Evolutionary conservation across 192 early-diverging fungal species (phyloP), one percentile per base, ranked within the genome.

Genomic region (Chytriomyces confervae): DNA sequence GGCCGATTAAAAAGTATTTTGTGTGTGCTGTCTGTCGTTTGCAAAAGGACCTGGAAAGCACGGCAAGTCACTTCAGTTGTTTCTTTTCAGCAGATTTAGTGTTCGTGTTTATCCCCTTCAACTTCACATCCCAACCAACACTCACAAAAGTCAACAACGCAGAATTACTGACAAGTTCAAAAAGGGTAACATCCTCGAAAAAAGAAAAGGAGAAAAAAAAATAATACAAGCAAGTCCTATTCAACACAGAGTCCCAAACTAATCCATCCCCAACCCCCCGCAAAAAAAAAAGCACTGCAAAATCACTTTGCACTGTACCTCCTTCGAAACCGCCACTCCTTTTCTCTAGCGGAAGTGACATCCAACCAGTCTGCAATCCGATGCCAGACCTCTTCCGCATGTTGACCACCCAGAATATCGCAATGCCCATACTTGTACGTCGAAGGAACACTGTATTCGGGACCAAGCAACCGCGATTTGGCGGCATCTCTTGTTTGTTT

Each of bases 351-450:
- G n/a, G 50, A 53, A 53, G 83, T 85, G 44, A n/a, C 67, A 65
- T 82, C 84, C 69, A 85, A 75, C 85, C 85, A 86, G 61, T 77
- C 79, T 24, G 57, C 82, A 61, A 86, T 82, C 47, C 69, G 27
- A 20, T 82, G 76, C 85, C 85, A 86, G 44, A 86, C 69, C 20
- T 29, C 18, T 57, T 84, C 85, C 5, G 85, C 82, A 73, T 86
- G 76, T 66, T 73, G 64, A 5, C 85, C 83, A 5, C 76, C 85
- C 43, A 86, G 63, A 69, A 84, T 81, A 61, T 86, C 85, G 20
- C 81, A 69, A 69, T 86, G 85, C 0, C 85, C 85, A 46, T 82
- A 82, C 16, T 68, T 70, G 18, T 66, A 64, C 1, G 69, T 61
- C 44, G 79, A 23, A 10, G 81, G 79, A 11, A 84, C 77, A 23